Percentiles rank a stretch among this genome's conserved stretches.
Conservation (phyloP, 1,139 yeast genomes). For the Suhomyces choctaworum region DNA sequence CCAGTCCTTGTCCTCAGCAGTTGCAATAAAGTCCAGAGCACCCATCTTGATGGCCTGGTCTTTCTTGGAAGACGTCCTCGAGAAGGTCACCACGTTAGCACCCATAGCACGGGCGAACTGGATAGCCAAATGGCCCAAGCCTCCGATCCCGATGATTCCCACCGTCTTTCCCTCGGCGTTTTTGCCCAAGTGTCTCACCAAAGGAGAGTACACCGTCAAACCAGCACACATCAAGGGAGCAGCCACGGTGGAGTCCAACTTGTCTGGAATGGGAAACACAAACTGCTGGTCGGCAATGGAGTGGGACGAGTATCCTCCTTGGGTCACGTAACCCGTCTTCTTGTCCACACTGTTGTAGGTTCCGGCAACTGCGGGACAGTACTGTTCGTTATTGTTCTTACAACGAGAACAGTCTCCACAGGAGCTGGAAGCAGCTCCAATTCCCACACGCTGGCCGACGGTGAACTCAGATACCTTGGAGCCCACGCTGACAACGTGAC, state of each 20-base stretch:
- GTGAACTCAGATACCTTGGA: conserved; percentile 29
- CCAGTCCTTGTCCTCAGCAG: conserved; percentile 45
- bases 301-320: conserved; percentile 56
- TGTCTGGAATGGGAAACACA: conserved; percentile 50
- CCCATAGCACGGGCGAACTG: conserved; percentile 59
- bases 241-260: conserved; percentile 38
- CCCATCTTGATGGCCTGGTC: conserved; percentile 56
- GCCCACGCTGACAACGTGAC: conserved; percentile 45
- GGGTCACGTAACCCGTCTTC: conserved; percentile 44
- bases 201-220: conserved; percentile 52
- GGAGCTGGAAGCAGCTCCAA: conserved; percentile 50
- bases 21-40: conserved; percentile 53
- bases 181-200: conserved; percentile 36
- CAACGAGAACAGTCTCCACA: conserved; percentile 49
- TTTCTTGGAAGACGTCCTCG: conserved; percentile 49
- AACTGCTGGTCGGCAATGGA: conserved; percentile 48
- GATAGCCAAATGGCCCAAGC: conserved; percentile 61
- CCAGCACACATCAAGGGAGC: conserved; percentile 59
- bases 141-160: conserved; percentile 61
- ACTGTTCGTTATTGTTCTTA: conserved; percentile 42
- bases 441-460: conserved; percentile 50
- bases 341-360: conserved; percentile 43
- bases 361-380: conserved; percentile 41
- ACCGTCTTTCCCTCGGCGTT: conserved; percentile 46
- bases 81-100: conserved; percentile 55